Evolutionary conservation across 306 rosid genomes (phyloP).

Genomic region (Hippophae rhamnoides): DNA sequence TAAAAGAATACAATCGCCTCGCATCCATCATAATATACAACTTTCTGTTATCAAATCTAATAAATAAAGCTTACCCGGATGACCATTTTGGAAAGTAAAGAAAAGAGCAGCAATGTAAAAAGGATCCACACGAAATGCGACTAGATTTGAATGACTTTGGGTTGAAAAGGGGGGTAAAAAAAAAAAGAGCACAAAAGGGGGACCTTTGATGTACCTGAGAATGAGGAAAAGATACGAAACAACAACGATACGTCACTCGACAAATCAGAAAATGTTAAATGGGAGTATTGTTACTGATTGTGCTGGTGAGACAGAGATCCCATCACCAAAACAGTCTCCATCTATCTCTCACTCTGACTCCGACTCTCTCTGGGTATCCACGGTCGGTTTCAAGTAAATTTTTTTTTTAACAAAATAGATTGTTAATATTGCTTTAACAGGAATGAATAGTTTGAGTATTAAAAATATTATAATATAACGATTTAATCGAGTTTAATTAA

Average conservation of each 20-base stretch:
- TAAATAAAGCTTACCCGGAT: slow-evolving; percentile 28
- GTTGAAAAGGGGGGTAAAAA: neutral
- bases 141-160: slow-evolving; percentile 5
- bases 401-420: too few relatives aligned
- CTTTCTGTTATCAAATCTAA: slow-evolving; percentile 14
- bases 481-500: too few relatives aligned
- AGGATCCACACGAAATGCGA: slow-evolving; percentile 33
- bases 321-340: slow-evolving; percentile 42
- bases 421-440: too few relatives aligned
- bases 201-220: slow-evolving; percentile 25
- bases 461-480: too few relatives aligned
- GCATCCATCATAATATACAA: neutral
- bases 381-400: too few relatives aligned
- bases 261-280: slow-evolving; percentile 30
- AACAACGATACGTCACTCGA: slow-evolving; percentile 6
- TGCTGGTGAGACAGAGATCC: slow-evolving; percentile 50
- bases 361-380: neutral
- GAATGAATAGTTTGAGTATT: too few relatives aligned
- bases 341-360: slow-evolving; percentile 24
- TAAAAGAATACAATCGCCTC: slow-evolving; percentile 2
- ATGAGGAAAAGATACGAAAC: slow-evolving; percentile 8
- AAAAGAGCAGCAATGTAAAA: slow-evolving; percentile 27
- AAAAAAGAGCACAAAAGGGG: neutral
- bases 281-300: slow-evolving; percentile 28
- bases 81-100: slow-evolving; percentile 14